phyloP scores from a whole-genome alignment of 805 yeast genomes.

The Candida sanyiensis region DNA sequence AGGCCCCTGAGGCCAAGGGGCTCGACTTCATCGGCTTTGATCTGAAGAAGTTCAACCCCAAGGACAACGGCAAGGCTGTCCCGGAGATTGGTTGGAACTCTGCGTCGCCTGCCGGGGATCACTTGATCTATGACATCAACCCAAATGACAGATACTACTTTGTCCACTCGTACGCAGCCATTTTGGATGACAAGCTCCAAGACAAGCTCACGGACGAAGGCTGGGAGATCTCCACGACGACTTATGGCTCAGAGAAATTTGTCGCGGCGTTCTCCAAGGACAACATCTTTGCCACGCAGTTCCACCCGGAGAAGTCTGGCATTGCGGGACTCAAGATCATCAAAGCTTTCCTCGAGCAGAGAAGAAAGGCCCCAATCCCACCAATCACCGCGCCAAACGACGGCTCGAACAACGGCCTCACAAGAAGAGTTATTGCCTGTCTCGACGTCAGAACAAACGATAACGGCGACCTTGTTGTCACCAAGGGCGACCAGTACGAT shows the following conservation, averaged over 20 bases:
- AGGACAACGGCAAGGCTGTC: constrained; percentile 61
- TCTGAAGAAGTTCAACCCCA: constrained; percentile 54
- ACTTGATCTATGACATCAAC: constrained; percentile 54
- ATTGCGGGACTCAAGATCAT: constrained; percentile 78
- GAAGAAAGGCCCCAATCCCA: constrained; percentile 17
- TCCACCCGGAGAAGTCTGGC: constrained; percentile 99
- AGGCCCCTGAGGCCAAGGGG: constrained; percentile 60
- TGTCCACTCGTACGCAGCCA: constrained; percentile 90
- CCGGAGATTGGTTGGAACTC: constrained; percentile 98
- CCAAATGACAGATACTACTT: constrained; percentile 76
- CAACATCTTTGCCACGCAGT: constrained; percentile 91
- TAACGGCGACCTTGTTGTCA: constrained; percentile 90
- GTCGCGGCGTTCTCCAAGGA: constrained; percentile 75
- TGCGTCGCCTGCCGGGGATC: constrained; percentile 24
- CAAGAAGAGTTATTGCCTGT: constrained; percentile 92
- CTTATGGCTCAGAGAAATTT: constrained; percentile 74
- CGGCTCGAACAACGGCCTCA: constrained; percentile 54
- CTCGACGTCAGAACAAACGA: constrained; percentile 95
- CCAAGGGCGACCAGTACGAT: constrained; percentile 98
- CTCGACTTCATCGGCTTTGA: constrained; percentile 48
- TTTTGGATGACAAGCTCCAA: constrained; percentile 38
- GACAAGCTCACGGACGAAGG: constrained; percentile 33
- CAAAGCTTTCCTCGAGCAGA: constrained; percentile 55
- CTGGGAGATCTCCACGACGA: constrained; percentile 72
- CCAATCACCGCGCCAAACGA: constrained; percentile 26